Base-by-base conservation (phyloP, 257 asterid genomes). In the Nicotiana obtusifolia region DNA sequence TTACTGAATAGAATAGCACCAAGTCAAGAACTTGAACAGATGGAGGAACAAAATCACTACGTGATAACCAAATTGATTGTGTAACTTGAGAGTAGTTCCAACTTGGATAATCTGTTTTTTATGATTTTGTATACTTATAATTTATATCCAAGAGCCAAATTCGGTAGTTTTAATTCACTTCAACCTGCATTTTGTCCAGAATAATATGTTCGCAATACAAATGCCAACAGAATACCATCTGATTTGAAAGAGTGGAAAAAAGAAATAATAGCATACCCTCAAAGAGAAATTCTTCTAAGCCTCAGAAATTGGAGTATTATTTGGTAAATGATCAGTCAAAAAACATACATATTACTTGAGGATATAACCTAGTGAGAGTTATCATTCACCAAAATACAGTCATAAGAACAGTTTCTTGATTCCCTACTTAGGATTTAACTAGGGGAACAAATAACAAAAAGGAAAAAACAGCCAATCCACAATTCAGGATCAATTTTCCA, bases 1-100 rank as follows among this genome's bases (percentile, higher is more conserved):
- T 65, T 81, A 78, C 64, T 69, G 68, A 84, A 68, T 61, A 76
- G 81, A 80, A 79, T 76, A 76, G 88, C 31, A 83, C 67, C 54
- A 69, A 52, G 76, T 31, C 9, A 20, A 15, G 28, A 86, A 49
- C 81, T 86, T 77, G 73, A 44, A 15, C 60, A 31, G 30, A 83
- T 75, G 81, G 65, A 80, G 85, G 81, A 84, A 62, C 69, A 77
- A 35, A 11, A 66, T 84, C 78, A 59, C 53, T 82, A 52, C 22
- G n/a, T 47, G 78, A 19, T 20, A 62, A 73, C 24, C 60, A 73
- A 47, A 47, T 73, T 47, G 79, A 47, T 47, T 24, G 9, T 73
- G 89, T 78, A 80, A 77, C 30, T 59, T 71, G 28, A 30, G 54
- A 69, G 22, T 80, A 71, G 78, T 31, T 75, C 26, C 16, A 49